These are phyloP conservation scores for Barnettozyma siamensis DNA, from an alignment of 805 yeast species.

Conservation along the genomic window DNA sequence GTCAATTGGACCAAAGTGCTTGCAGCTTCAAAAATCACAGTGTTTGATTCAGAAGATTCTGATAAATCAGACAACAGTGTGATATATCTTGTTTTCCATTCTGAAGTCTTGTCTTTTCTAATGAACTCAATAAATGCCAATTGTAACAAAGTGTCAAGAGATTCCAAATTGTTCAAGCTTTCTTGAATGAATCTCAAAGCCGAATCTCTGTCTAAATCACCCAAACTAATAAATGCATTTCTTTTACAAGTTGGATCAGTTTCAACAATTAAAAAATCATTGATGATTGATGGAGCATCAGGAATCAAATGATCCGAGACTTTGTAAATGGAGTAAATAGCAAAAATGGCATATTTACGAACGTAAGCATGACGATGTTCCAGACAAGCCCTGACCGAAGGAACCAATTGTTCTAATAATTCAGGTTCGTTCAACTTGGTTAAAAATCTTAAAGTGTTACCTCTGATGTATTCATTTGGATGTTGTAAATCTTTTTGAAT, in stretches of 20 bases:
- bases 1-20: constrained; percentile 64
- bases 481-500: constrained; percentile 96
- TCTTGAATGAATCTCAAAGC: constrained; percentile 81
- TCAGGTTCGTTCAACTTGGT: constrained; percentile 90
- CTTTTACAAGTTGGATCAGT: constrained; percentile 91
- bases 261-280: constrained; percentile 70
- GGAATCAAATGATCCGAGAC: constrained; percentile 87
- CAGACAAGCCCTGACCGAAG: constrained; percentile 83
- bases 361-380: constrained; percentile 98
- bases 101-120: constrained; percentile 66
- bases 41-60: constrained; percentile 51
- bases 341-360: constrained; percentile 93
- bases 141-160: constrained; percentile 79
- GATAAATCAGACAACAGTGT: constrained; percentile 67
- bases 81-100: constrained; percentile 65
- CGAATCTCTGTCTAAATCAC: constrained; percentile 75
- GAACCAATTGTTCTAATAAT: constrained; percentile 89
- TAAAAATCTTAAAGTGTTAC: constrained; percentile 88
- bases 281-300: constrained; percentile 86
- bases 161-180: constrained; percentile 50
- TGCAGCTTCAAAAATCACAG: constrained; percentile 90
- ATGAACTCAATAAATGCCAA: constrained; percentile 88
- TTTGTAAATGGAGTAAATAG: constrained; percentile 74
- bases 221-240: constrained; percentile 86
- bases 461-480: constrained; percentile 95